Evolutionary conservation across 140 eudicot genomes (phyloP).

Genomic region (Erigeron philadelphicus): DNA sequence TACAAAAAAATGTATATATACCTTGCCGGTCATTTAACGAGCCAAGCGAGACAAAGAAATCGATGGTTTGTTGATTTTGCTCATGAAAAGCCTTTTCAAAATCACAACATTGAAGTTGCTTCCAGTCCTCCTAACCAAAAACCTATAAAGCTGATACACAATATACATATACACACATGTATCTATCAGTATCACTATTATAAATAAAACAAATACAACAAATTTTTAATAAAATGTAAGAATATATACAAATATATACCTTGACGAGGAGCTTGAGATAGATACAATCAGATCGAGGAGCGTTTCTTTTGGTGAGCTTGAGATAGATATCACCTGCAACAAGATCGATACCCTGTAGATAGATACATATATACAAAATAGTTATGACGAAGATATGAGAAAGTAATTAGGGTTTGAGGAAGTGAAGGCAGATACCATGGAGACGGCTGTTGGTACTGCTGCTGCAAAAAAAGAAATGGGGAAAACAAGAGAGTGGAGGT

Average conservation of each 20-base stretch:
- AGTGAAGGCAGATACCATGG: slow-evolving; percentile 23
- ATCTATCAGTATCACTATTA: background rate
- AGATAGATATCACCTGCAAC: slow-evolving; percentile 61
- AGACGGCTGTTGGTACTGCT: slow-evolving; percentile 18
- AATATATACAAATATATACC: slow-evolving; percentile 15
- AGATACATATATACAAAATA: background rate
- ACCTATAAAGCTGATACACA: slow-evolving; percentile 38
- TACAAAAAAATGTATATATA: background rate
- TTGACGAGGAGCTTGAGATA: slow-evolving; percentile 60
- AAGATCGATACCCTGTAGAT: slow-evolving; percentile 50
- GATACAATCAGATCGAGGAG: slow-evolving; percentile 57
- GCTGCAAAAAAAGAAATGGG: slow-evolving; percentile 18
- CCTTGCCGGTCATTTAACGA: slow-evolving; percentile 54
- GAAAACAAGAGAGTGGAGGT: slow-evolving; percentile 9
- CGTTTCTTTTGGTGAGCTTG: slow-evolving; percentile 54
- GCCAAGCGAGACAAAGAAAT: slow-evolving; percentile 46
- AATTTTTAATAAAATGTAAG: background rate
- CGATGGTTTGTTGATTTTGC: slow-evolving; percentile 54
- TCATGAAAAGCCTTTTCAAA: slow-evolving; percentile 54
- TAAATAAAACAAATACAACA: background rate
- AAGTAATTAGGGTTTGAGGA: background rate
- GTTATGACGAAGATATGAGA: background rate
- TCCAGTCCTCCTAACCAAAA: slow-evolving; percentile 52
- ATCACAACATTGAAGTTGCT: slow-evolving; percentile 54
- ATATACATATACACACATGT: background rate